phyloP scores from a whole-genome alignment of 306 rosid species.

The Biancaea sappan region DNA sequence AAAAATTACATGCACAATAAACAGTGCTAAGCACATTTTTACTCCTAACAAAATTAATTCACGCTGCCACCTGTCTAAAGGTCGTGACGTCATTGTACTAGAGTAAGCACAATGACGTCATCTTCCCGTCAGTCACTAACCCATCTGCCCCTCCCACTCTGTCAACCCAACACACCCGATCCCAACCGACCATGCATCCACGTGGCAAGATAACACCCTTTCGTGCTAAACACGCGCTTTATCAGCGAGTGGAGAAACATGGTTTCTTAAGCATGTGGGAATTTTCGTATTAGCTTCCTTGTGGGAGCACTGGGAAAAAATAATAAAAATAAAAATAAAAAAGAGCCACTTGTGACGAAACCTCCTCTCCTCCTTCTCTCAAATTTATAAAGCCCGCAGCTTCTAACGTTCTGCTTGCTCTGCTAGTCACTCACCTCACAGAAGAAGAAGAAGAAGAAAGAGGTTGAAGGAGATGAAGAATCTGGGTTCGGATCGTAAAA shows the following conservation, averaged over 20 bases:
- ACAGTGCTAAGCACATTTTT: no score
- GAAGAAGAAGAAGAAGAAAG: neutral
- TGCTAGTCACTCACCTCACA: neutral
- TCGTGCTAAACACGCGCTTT: no score
- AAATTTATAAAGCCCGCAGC: no score
- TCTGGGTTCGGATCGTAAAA: neutral
- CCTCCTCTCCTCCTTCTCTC: neutral
- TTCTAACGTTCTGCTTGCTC: neutral
- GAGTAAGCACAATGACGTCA: neutral
- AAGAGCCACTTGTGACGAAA: no score
- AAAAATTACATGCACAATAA: no score
- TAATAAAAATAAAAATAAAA: no score
- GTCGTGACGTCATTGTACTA: neutral
- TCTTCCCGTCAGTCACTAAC: neutral
- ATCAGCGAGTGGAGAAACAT: neutral
- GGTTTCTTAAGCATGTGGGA: neutral
- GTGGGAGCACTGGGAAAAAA: no score
- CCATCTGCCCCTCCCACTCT: neutral
- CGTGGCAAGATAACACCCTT: neutral
- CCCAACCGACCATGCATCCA: neutral
- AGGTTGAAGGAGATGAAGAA: constrained; percentile 15
- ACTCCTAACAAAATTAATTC: no score
- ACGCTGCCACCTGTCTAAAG: neutral
- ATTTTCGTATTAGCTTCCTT: neutral
- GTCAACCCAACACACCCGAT: no score